Percentiles rank a stretch among this genome's conserved stretches.
These are phyloP conservation scores for Suillus placidus DNA, from an alignment of 768 basidiomycete species.

Conservation along the genomic window DNA sequence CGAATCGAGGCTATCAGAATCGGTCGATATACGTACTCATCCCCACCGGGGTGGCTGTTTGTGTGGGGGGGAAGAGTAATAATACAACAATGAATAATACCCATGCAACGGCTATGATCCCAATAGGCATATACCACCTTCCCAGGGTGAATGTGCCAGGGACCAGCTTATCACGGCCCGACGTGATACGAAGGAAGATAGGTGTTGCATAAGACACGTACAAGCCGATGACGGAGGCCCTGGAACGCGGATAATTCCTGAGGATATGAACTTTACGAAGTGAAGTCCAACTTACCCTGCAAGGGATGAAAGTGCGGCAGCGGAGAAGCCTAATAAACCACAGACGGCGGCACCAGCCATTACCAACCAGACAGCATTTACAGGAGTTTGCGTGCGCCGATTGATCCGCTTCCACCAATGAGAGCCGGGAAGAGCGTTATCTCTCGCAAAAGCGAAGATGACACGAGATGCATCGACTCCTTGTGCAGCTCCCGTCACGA, in stretches of 20 bases:
- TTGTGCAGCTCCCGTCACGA: constrained; percentile 74
- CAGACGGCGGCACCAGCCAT: constrained; percentile 57
- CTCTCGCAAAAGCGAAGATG: constrained; percentile 74
- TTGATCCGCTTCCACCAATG: constrained; percentile 70
- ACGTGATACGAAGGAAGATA: constrained; percentile 73
- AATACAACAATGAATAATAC: constrained; percentile 62
- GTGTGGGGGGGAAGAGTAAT: constrained; percentile 56
- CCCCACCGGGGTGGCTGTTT: constrained; percentile 40
- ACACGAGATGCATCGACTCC: constrained; percentile 76
- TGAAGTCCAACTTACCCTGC: constrained; percentile 53
- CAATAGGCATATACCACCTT: constrained; percentile 60
- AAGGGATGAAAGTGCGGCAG: constrained; percentile 62
- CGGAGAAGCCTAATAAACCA: constrained; percentile 67
- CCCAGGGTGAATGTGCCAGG: constrained; percentile 68
- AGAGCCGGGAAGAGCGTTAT: constrained; percentile 75
- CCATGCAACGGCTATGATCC: constrained; percentile 65
- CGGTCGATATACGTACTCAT: constrained; percentile 56
- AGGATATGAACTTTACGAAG: background rate
- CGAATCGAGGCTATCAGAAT: background rate
- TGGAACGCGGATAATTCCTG: constrained; percentile 27
- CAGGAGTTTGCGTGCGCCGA: constrained; percentile 61
- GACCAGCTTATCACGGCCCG: constrained; percentile 56
- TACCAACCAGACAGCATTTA: constrained; percentile 78
- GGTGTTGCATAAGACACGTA: constrained; percentile 68
- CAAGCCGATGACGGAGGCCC: constrained; percentile 70